These are phyloP conservation scores for Aspergillus glaucus DNA, from an alignment of 2,329 filamentous ascomycete genomes.

Conservation along the genomic window DNA sequence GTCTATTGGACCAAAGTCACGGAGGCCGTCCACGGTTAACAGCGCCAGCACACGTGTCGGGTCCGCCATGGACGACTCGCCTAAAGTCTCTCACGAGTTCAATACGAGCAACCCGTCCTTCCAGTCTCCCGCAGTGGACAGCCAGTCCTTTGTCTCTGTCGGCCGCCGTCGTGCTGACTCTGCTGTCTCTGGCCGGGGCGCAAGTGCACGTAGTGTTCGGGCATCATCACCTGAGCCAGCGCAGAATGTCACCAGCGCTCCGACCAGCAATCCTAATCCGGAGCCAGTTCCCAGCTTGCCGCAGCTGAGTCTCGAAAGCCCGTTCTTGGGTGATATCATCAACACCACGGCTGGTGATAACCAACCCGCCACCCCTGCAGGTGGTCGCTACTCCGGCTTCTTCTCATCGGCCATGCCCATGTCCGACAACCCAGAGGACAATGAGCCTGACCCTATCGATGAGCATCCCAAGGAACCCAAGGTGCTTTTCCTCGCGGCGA, in stretches of 20 bases:
- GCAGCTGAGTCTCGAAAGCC: conserved; percentile 40
- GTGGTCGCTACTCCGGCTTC: conserved; percentile 63
- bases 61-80: conserved; percentile 59
- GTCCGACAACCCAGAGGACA: conserved; percentile 53
- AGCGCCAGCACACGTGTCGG: conserved; percentile 51
- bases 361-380: conserved; percentile 26
- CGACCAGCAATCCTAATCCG: conserved; percentile 6
- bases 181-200: conserved; percentile 42
- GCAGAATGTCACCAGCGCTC: conserved; percentile 41
- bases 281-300: conserved; percentile 36
- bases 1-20: conserved; percentile 30
- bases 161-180: conserved; percentile 52
- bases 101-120: conserved; percentile 54
- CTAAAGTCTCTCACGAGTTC: conserved; percentile 58
- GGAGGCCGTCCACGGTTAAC: conserved; percentile 47
- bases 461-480: conserved; percentile 42
- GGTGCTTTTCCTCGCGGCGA: conserved; percentile 84
- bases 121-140: conserved; percentile 48
- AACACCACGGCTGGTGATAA: conserved; percentile 24
- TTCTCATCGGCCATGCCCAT: conserved; percentile 85
- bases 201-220: conserved; percentile 33
- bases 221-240: conserved; percentile 41
- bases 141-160: conserved; percentile 19
- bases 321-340: conserved; percentile 38
- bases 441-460: conserved; percentile 36